Conservation (phyloP, 352 stramenopile species). For the Phytophthora sp. region DNA sequence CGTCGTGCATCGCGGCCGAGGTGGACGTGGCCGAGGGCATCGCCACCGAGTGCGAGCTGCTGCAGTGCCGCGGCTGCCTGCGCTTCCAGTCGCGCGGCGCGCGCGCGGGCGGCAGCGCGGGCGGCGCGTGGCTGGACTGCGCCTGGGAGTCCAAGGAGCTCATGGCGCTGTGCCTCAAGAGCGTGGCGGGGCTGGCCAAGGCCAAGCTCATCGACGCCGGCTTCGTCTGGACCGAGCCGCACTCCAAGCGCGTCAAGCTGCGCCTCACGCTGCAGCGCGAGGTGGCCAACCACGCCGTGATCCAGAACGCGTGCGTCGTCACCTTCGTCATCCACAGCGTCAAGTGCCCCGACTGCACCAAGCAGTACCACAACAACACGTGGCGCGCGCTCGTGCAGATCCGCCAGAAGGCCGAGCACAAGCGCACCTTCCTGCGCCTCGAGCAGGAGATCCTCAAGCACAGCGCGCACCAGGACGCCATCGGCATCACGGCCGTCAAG, state of each 20-base stretch:
- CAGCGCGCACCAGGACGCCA: slow-evolving; percentile 65
- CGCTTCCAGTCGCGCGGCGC: slow-evolving; percentile 70
- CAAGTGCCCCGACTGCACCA: slow-evolving; percentile 78
- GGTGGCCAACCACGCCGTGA: slow-evolving; percentile 68
- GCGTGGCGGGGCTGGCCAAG: slow-evolving; percentile 61
- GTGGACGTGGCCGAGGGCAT: slow-evolving; percentile 82
- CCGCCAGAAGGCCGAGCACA: slow-evolving; percentile 77
- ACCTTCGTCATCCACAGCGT: slow-evolving; percentile 68
- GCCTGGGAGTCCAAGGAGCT: slow-evolving; percentile 81
- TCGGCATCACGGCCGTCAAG: slow-evolving; percentile 64
- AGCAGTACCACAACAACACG: slow-evolving; percentile 73
- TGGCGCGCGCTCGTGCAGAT: slow-evolving; percentile 79
- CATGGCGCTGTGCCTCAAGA: slow-evolving; percentile 83
- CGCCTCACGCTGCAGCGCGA: slow-evolving; percentile 74
- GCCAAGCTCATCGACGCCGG: slow-evolving; percentile 79
- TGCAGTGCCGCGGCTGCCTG: slow-evolving; percentile 73
- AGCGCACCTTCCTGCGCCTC: slow-evolving; percentile 73
- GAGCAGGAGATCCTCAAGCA: slow-evolving; percentile 83
- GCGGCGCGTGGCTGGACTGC: slow-evolving; percentile 58
- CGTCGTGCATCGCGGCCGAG: slow-evolving; percentile 64
- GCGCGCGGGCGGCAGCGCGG: slow-evolving; percentile 40
- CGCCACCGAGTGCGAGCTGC: slow-evolving; percentile 46
- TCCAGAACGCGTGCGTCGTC: slow-evolving; percentile 73
- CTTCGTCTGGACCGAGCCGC: slow-evolving; percentile 86
- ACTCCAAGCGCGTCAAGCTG: slow-evolving; percentile 82